phyloP scores from a whole-genome alignment of 225 moss, liverwort and hornwort genomes.

The Bryoerythrophyllum caledonicum region DNA sequence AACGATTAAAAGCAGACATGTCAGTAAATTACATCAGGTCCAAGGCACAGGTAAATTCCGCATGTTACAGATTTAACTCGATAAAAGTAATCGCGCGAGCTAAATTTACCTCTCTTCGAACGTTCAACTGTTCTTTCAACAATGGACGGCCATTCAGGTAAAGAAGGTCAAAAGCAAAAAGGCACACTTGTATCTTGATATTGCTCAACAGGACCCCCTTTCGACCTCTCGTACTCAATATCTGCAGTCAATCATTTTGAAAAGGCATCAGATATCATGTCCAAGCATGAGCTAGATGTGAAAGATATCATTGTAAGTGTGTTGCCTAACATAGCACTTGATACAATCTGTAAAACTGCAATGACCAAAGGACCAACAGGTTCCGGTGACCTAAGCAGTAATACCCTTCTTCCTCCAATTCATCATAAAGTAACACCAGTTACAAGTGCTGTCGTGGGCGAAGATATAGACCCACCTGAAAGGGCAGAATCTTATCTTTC shows the following conservation, averaged over 20 bases:
- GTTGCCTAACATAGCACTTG: neutral
- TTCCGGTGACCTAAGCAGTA: neutral
- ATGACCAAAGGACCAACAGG: conserved; percentile 4
- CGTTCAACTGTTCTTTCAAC: conserved; percentile 78
- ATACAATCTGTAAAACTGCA: conserved; percentile 16
- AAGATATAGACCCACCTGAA: conserved; percentile 64
- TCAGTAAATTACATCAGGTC: conserved; percentile 1
- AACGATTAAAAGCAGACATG: conserved; percentile 13
- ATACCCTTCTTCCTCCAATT: conserved; percentile 16
- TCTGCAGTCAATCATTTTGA: conserved; percentile 39
- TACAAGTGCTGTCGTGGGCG: conserved; percentile 4
- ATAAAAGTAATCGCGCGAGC: conserved; percentile 7
- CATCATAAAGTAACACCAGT: neutral
- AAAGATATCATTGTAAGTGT: conserved; percentile 2
- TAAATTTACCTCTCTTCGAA: conserved; percentile 76
- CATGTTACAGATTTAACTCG: conserved; percentile 17
- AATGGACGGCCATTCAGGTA: conserved; percentile 85
- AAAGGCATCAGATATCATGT: conserved; percentile 23
- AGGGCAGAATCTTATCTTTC: conserved; percentile 83
- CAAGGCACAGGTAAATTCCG: conserved; percentile 18
- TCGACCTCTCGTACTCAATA: conserved; percentile 87
- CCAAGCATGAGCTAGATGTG: neutral
- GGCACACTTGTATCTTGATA: conserved; percentile 92
- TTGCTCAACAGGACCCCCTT: conserved; percentile 79
- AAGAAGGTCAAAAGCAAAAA: conserved; percentile 91